Evolutionary conservation across 139 green algal species (phyloP).

Genomic region (Microglena sp.): DNA sequence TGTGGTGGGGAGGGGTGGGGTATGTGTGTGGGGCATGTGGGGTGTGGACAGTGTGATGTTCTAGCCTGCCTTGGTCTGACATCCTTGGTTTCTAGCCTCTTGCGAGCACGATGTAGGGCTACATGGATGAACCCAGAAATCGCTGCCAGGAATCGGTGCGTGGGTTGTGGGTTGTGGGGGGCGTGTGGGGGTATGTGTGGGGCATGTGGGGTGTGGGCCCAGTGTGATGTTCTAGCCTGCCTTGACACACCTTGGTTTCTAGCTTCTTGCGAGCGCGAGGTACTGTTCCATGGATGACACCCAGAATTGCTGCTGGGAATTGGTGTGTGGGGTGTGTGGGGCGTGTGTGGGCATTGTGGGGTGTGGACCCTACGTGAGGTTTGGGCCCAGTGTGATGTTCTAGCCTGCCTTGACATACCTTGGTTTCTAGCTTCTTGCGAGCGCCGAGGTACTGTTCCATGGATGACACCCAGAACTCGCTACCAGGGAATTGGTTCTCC

Average conservation of each 20-base stretch:
- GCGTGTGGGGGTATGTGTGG: not conserved
- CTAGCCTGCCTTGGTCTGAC: no score
- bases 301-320: not conserved
- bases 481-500: not conserved
- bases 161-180: no score
- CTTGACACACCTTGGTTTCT: no score
- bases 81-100: no score
- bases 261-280: not conserved
- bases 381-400: not conserved
- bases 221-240: no score
- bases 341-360: not conserved
- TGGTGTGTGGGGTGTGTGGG: no score
- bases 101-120: not conserved
- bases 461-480: slow-evolving; percentile 2
- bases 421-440: slow-evolving; percentile 35
- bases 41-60: no score
- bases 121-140: not conserved
- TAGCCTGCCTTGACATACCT: not conserved
- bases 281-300: not conserved
- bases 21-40: no score
- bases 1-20: no score
- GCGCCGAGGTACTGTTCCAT: slow-evolving; percentile 49
- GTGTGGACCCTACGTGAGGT: not conserved
- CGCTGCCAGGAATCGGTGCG: not conserved
- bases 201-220: not conserved